phyloP scores from a whole-genome alignment of 352 stramenopile genomes.

The Thraustotheca clavata region DNA sequence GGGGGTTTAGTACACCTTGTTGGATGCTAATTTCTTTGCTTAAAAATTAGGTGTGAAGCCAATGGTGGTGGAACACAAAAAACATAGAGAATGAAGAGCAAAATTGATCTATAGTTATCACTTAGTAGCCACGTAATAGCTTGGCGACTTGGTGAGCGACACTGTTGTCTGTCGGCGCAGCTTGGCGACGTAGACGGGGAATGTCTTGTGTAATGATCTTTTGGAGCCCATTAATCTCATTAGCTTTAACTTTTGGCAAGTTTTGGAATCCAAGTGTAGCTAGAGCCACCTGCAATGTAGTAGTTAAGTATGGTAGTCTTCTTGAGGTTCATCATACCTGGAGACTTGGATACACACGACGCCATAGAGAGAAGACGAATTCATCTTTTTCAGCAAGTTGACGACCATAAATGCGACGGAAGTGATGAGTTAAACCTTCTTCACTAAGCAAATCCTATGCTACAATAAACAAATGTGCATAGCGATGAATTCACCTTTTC shows the following conservation, averaged over 20 bases:
- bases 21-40: not conserved
- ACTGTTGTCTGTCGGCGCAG: constrained; percentile 65
- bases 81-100: not conserved
- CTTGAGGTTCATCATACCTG: constrained; percentile 28
- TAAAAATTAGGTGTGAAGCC: not conserved
- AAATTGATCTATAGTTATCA: not conserved
- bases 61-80: not conserved
- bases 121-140: constrained; percentile 55
- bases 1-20: not conserved
- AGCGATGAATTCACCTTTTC: constrained; percentile 35
- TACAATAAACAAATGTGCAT: not conserved
- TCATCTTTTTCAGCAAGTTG: constrained; percentile 97
- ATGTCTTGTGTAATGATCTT: constrained; percentile 86
- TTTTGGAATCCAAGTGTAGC: constrained; percentile 76
- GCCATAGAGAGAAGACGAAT: constrained; percentile 93
- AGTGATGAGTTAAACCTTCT: constrained; percentile 86
- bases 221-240: constrained; percentile 81
- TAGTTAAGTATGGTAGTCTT: not conserved
- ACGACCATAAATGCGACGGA: constrained; percentile 89
- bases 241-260: constrained; percentile 77
- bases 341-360: constrained; percentile 77
- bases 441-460: constrained; percentile 65
- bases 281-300: constrained; percentile 46
- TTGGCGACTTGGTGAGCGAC: constrained; percentile 80
- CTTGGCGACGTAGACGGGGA: constrained; percentile 79